A percentile compares a stretch with the other conserved stretches of the same genome.
Evolutionary conservation across 2,329 filamentous ascomycete species (phyloP).

Genomic region (Ophiostoma sp.): DNA sequence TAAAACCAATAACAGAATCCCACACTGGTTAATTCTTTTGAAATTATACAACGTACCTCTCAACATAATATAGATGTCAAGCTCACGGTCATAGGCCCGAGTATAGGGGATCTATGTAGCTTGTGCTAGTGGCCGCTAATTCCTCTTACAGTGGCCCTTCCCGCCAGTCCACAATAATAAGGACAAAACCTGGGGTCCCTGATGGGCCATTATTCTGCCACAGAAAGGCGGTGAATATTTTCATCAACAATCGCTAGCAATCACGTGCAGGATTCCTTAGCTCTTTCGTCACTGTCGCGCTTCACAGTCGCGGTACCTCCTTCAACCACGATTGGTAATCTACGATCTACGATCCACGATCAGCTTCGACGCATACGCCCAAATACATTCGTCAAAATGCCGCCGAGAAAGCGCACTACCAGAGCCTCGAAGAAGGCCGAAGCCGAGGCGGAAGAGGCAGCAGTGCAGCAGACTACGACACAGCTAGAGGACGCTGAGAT

Average conservation of each 20-base stretch:
- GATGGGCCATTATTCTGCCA: neutral
- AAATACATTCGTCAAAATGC: conserved; percentile 13
- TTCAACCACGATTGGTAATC: neutral
- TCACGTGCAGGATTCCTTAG: conserved; percentile 2
- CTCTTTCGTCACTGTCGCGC: conserved; percentile 1
- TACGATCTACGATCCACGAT: neutral
- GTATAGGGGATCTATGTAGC: neutral
- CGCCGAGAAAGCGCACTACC: conserved; percentile 19
- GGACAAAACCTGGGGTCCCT: neutral
- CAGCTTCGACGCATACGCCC: neutral
- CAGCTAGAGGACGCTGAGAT: conserved; percentile 12
- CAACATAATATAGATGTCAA: neutral
- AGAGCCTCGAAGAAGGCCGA: conserved; percentile 23
- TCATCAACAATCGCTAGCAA: neutral
- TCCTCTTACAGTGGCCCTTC: neutral
- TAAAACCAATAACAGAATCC: neutral
- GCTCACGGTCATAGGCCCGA: neutral
- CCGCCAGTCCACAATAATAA: neutral
- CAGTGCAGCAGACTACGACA: conserved; percentile 1
- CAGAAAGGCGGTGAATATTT: neutral
- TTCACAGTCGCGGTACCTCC: neutral
- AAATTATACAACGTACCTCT: neutral
- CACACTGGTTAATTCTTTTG: neutral
- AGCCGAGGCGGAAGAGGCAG: neutral
- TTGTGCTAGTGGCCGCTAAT: neutral